Conservation (phyloP, 192 early-diverging fungal genomes). For the Spizellomyces punctatus region DNA sequence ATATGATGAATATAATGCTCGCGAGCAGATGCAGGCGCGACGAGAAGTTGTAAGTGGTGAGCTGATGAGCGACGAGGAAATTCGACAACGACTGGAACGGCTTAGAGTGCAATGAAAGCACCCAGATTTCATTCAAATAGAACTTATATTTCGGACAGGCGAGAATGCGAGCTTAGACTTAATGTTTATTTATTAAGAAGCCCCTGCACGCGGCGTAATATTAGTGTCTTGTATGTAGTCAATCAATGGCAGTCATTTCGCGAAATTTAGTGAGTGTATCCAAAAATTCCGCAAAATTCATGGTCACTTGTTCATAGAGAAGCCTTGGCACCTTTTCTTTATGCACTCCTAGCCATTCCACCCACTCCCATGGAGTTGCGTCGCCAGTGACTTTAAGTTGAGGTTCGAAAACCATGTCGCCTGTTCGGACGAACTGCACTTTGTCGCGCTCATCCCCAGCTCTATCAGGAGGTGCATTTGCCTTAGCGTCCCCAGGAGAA, state of each 20-base stretch:
- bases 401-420: constrained; percentile 51
- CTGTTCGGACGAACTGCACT: constrained; percentile 27
- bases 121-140: no score
- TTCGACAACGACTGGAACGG: neutral
- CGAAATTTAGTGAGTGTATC: no score
- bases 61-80: constrained; percentile 3
- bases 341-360: constrained; percentile 54
- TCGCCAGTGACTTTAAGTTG: constrained; percentile 58
- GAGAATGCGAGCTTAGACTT: neutral
- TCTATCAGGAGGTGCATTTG: neutral
- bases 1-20: constrained; percentile 6
- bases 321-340: constrained; percentile 48
- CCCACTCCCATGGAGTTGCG: constrained; percentile 52
- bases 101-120: neutral
- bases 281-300: neutral
- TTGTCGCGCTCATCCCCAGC: neutral
- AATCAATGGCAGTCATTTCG: no score
- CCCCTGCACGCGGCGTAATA: no score
- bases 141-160: neutral
- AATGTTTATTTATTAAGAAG: no score
- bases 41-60: neutral
- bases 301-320: constrained; percentile 34
- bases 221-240: no score
- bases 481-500: neutral
- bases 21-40: neutral